Evolutionary conservation across 768 basidiomycete genomes (phyloP).

Genomic region (Collybia sordida): DNA sequence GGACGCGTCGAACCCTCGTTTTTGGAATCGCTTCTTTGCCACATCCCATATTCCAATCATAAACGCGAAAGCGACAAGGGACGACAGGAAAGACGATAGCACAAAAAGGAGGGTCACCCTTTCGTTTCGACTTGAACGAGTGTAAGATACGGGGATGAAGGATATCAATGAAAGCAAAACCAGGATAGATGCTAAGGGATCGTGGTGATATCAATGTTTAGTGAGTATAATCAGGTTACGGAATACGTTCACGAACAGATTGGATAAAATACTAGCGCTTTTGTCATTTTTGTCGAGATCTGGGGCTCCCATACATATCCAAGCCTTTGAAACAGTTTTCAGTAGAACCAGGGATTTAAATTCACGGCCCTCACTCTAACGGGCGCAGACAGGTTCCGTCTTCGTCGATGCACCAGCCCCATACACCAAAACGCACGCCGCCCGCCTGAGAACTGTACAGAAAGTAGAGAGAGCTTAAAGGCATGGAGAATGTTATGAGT

Average conservation of each 20-base stretch:
- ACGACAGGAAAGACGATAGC: constrained; percentile 26
- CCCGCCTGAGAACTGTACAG: constrained; percentile 34
- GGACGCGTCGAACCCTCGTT: constrained; percentile 28
- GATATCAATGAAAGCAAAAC: constrained; percentile 30
- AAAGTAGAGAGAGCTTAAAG: constrained; percentile 33
- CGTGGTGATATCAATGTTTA: background rate
- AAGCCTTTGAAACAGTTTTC: constrained; percentile 17
- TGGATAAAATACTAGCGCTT: constrained; percentile 34
- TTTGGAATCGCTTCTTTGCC: constrained; percentile 31
- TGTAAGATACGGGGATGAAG: constrained; percentile 23
- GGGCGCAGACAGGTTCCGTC: constrained; percentile 26
- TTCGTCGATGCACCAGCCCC: constrained; percentile 41
- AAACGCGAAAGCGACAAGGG: constrained; percentile 33
- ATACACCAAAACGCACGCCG: constrained; percentile 40
- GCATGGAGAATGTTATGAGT: constrained; percentile 34
- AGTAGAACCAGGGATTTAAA: no score
- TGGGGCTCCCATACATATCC: constrained; percentile 39
- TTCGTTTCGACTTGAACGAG: constrained; percentile 22
- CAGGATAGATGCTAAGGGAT: constrained; percentile 23
- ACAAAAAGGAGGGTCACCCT: constrained; percentile 25
- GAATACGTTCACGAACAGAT: constrained; percentile 21
- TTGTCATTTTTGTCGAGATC: constrained; percentile 30
- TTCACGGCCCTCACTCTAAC: constrained; percentile 22
- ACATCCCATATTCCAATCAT: constrained; percentile 34
- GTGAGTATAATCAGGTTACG: background rate